Evolutionary conservation across 2,329 filamentous ascomycete species (phyloP), one percentile per base, ranked within the genome.

Genomic region (Grosmannia huntii): DNA sequence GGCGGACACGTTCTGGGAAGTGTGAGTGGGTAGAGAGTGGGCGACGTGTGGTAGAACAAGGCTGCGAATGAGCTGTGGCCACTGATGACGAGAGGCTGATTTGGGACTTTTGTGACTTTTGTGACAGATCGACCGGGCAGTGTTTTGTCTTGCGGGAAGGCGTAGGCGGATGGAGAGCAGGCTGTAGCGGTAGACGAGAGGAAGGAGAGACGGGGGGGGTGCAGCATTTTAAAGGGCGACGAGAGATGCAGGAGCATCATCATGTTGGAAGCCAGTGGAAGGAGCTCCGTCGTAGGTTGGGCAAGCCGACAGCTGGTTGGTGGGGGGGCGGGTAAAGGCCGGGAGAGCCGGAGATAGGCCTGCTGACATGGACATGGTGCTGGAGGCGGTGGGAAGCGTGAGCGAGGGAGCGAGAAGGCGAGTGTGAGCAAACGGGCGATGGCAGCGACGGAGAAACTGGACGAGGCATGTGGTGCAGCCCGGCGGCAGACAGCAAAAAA

Each of bases 271-370:
- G 52, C 28, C n/a, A 21, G 53, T 55, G 25, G 36, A 55, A 55
- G 25, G 21, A n/a, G 52, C 33, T 44, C 52, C 33, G 52, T n/a
- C 33, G 52, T 12, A 55, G 21, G 23, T 19, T 41, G 3, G 21
- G 31, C 31, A 38, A 38, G 31, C 19, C 23, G 11, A 16, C 21
- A 21, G 38, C 10, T 55, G 53, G 53, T 46, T 21, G 23, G 36
- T 16, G 21, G n/a, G 41, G 52, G 41, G 41, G 41, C 19, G 41
- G 41, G 41, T n/a, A 44, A 53, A 38, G n/a, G 44, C 46, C 55
- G 55, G 55, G 46, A 56, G 27, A 31, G 44, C 55, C 55, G 55
- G 55, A 56, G 55, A 57, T 28, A 33, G 54, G 19, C 55, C 28
- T 48, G 55, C 28, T 50, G 55, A 50, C 46, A 38, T 6, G 36